Evolutionary conservation across 768 basidiomycete species (phyloP).

Genomic region (Mycena rebaudengoi): DNA sequence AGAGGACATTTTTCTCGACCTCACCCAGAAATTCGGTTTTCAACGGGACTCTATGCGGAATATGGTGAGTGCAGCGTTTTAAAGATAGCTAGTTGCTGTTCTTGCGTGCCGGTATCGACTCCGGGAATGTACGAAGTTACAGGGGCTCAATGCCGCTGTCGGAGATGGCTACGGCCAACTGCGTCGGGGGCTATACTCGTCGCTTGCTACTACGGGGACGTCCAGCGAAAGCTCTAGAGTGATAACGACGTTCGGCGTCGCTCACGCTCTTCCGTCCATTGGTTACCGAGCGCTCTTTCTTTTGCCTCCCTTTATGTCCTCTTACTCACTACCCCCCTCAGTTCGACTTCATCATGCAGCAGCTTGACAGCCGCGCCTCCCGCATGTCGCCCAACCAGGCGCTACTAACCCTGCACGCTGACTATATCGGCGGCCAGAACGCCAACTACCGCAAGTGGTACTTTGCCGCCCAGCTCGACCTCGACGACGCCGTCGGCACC

Average conservation of each 20-base stretch:
- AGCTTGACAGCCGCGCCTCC: slow-evolving; percentile 94
- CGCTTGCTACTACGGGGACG: too few relatives aligned
- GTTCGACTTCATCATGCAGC: slow-evolving; percentile 99
- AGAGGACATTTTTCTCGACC: slow-evolving; percentile 96
- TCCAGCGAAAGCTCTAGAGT: too few relatives aligned
- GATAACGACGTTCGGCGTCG: background rate
- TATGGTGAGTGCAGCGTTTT: slow-evolving; percentile 65
- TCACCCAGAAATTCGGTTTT: slow-evolving; percentile 99
- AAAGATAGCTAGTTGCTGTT: too few relatives aligned
- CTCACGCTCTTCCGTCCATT: background rate
- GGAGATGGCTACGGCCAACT: too few relatives aligned
- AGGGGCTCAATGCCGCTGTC: background rate
- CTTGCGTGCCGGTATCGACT: background rate
- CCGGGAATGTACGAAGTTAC: background rate
- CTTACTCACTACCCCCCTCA: slow-evolving; percentile 39
- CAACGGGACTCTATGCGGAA: slow-evolving; percentile 95
- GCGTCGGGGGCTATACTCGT: too few relatives aligned
- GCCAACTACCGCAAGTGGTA: slow-evolving; percentile 99
- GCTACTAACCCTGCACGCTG: slow-evolving; percentile 93
- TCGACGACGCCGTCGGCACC: slow-evolving; percentile 96
- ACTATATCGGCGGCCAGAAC: slow-evolving; percentile 98
- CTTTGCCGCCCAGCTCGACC: slow-evolving; percentile 97
- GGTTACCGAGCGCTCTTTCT: background rate
- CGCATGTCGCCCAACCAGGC: slow-evolving; percentile 98
- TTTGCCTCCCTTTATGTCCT: background rate